Percentiles rank a stretch among this genome's conserved stretches.
Evolutionary conservation across 352 stramenopile species (phyloP).

Genomic region (Globisporangium irregulare): DNA sequence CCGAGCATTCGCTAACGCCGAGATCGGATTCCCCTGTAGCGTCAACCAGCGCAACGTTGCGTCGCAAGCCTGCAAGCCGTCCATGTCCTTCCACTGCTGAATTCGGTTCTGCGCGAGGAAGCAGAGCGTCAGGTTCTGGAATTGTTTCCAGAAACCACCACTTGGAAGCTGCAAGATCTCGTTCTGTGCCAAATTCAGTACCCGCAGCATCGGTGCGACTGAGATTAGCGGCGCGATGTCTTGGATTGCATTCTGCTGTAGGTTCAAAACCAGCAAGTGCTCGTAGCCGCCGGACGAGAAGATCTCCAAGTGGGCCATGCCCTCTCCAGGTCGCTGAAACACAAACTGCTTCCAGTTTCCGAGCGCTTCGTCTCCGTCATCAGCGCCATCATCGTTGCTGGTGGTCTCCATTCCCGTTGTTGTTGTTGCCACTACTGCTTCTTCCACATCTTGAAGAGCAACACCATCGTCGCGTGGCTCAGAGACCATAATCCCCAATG

Average conservation of each 20-base stretch:
- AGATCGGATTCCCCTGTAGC: constrained; percentile 60
- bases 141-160: constrained; percentile 48
- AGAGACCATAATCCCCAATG: not conserved
- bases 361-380: constrained; percentile 15
- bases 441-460: not conserved
- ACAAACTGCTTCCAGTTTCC: constrained; percentile 48
- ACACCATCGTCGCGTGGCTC: not conserved
- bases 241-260: constrained; percentile 57
- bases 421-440: not conserved
- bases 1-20: constrained; percentile 44
- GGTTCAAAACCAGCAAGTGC: constrained; percentile 52
- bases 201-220: constrained; percentile 37
- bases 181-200: constrained; percentile 65
- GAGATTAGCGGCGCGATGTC: constrained; percentile 50
- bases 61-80: constrained; percentile 39
- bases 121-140: constrained; percentile 41
- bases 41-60: constrained; percentile 54
- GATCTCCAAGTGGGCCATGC: constrained; percentile 25
- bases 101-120: constrained; percentile 64
- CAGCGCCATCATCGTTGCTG: not conserved
- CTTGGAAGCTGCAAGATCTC: constrained; percentile 43
- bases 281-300: constrained; percentile 44
- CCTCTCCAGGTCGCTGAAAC: constrained; percentile 49
- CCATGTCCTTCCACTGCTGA: constrained; percentile 43
- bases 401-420: not conserved